phyloP scores from a whole-genome alignment of 2,329 filamentous ascomycete genomes.

The Colletotrichum gigasporum region DNA sequence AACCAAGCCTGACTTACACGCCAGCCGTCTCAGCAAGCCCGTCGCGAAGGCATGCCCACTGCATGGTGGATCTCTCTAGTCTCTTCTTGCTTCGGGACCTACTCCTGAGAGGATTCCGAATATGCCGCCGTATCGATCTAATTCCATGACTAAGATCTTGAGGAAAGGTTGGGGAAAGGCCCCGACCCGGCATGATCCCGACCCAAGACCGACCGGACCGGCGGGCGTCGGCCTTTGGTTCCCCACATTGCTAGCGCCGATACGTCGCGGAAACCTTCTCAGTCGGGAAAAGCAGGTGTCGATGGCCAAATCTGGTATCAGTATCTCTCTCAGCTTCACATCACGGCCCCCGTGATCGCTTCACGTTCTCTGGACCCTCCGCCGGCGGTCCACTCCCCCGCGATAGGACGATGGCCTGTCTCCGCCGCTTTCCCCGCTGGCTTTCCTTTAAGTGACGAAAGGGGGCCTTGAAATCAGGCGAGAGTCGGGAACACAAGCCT shows the following conservation, averaged over 20 bases:
- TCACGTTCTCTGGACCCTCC: background rate
- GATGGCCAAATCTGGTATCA: background rate
- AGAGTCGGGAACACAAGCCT: slow-evolving; percentile 10
- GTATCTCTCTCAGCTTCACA: background rate
- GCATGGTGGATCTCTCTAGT: no score
- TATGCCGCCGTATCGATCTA: no score
- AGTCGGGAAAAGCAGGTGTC: background rate
- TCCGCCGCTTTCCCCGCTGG: background rate
- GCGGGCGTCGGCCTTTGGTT: background rate
- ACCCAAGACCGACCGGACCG: background rate
- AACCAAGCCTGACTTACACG: no score
- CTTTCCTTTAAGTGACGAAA: background rate
- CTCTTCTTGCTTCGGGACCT: no score
- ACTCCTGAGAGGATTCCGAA: no score
- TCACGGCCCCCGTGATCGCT: background rate
- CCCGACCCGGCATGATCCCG: slow-evolving; percentile 9
- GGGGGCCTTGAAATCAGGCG: background rate
- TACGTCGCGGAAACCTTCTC: slow-evolving; percentile 21
- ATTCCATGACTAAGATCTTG: background rate
- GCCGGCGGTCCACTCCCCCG: background rate
- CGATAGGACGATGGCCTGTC: background rate
- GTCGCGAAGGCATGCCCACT: no score
- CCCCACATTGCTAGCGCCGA: slow-evolving; percentile 14
- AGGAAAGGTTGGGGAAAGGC: background rate
- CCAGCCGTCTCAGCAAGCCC: no score